Evolutionary conservation across 345 rosid genomes (phyloP).

Genomic region (Dovyalis caffra): DNA sequence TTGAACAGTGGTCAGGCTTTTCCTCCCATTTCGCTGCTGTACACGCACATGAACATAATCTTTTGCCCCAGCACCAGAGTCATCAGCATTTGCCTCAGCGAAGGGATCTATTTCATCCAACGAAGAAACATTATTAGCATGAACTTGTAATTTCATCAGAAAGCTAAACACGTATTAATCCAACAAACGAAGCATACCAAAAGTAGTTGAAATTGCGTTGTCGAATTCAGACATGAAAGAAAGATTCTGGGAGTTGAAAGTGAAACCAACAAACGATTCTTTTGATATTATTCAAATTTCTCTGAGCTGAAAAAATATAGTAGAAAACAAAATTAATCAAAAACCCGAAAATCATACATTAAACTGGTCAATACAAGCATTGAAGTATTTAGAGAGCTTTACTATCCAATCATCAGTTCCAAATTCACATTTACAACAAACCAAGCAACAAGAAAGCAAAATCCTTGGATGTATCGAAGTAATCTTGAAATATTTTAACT

Average conservation of each 20-base stretch:
- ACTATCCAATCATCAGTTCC: too few species aligned
- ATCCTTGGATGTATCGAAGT: too few species aligned
- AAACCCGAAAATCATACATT: neutral
- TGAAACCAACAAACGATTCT: neutral
- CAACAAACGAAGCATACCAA: constrained; percentile 37
- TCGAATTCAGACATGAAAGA: constrained; percentile 83
- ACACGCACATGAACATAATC: constrained; percentile 35
- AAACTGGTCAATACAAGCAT: neutral
- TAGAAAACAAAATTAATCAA: neutral
- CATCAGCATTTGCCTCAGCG: constrained; percentile 53
- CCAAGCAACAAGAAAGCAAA: too few species aligned
- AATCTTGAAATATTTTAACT: too few species aligned
- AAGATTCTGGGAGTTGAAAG: constrained; percentile 33
- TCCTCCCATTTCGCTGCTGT: constrained; percentile 37
- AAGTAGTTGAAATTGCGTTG: constrained; percentile 60
- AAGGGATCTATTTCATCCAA: constrained; percentile 13
- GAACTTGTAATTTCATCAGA: neutral
- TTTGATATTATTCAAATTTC: constrained; percentile 9
- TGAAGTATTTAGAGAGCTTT: too few species aligned
- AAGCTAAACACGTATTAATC: neutral
- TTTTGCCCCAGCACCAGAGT: constrained; percentile 40
- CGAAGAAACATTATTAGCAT: neutral
- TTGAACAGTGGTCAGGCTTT: constrained; percentile 36
- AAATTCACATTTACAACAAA: too few species aligned
- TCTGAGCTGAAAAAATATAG: constrained; percentile 37